Evolutionary conservation across 176 grass and related monocot species (phyloP), one percentile per base, ranked within the genome.

Genomic region (Canna indica): DNA sequence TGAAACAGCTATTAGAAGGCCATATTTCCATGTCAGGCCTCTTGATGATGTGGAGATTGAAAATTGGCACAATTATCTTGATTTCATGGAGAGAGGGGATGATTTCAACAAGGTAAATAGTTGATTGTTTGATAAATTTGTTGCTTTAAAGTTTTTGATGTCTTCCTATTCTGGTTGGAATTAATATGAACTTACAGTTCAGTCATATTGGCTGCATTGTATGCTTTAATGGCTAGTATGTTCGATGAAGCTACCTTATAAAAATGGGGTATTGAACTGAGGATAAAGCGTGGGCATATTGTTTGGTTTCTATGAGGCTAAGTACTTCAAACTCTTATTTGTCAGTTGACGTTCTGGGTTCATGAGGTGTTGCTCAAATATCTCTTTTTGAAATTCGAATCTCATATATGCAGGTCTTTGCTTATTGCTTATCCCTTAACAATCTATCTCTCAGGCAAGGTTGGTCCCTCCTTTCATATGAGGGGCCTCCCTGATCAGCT

Each of bases 401-500:
- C 86, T 99, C 88, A 90, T 93, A 99, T 84, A 99, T 99, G 94
- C 94, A 99, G 89, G 94, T 99, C 81, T 93, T 92, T 99, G 89
- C 88, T 93, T 90, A 90, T 81, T 92, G 85, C 89, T 99, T 91
- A 88, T 75, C 89, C 84, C 82, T 87, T 99, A 99, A 93, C 81
- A 85, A 96, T 91, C 86, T 90, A 87, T 99, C 82, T 97, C 86
- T 91, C 90, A 70, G 84, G 88, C 82, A 88, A 78, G 88, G 85
- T 80, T 91, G 88, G 88, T 83, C 88, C 88, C 88, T 91, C 84
- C 76, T 75, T 81, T 77, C 77, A 85, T 88, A 85, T 72, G 94
- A 91, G 93, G 93, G 89, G 84, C 89, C 89, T 90, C 76, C 90
- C 17, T 87, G 75, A 75, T 82, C 89, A 93, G 82, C 94, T 93